phyloP scores from a whole-genome alignment of 2,329 filamentous ascomycete genomes.

The Conoideocrella luteorostrata region DNA sequence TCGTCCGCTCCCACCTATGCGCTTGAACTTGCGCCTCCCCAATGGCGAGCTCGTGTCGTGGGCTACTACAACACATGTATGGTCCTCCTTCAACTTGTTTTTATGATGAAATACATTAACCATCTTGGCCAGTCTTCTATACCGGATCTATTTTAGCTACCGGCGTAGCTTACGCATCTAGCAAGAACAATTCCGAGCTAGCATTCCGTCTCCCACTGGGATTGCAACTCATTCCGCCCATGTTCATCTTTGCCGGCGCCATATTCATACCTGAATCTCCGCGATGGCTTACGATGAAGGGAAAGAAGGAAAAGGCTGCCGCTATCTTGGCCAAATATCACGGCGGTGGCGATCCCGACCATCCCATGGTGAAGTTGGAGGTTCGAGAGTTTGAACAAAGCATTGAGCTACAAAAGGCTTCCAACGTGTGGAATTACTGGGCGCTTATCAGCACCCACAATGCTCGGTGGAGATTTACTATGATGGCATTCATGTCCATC shows the following conservation, averaged over 20 bases:
- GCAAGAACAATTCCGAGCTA: conserved; percentile 25
- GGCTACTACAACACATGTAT: conserved; percentile 34
- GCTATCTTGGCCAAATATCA: conserved; percentile 29
- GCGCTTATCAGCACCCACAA: conserved; percentile 43
- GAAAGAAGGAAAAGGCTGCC: conserved; percentile 28
- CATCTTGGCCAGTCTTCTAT: conserved; percentile 22
- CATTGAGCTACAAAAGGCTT: conserved; percentile 39
- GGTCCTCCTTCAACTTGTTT: conserved; percentile 10
- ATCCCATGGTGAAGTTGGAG: conserved; percentile 33
- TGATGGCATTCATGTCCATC: conserved; percentile 44
- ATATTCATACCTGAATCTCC: conserved; percentile 36
- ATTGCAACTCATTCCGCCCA: conserved; percentile 31
- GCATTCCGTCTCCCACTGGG: conserved; percentile 33
- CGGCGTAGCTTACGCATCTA: conserved; percentile 46
- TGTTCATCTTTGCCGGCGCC: conserved; percentile 26
- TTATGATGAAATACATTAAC: no score
- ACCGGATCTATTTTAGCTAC: conserved; percentile 48
- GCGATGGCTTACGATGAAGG: conserved; percentile 33
- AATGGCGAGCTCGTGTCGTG: conserved; percentile 39
- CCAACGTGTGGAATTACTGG: conserved; percentile 41
- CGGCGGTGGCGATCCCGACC: conserved; percentile 23
- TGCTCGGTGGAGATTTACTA: conserved; percentile 43
- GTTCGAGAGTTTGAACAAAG: conserved; percentile 31
- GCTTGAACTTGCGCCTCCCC: conserved; percentile 46
- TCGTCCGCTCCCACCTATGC: conserved; percentile 34